phyloP scores from a whole-genome alignment of 306 rosid species.

The Sicyos baderoa region DNA sequence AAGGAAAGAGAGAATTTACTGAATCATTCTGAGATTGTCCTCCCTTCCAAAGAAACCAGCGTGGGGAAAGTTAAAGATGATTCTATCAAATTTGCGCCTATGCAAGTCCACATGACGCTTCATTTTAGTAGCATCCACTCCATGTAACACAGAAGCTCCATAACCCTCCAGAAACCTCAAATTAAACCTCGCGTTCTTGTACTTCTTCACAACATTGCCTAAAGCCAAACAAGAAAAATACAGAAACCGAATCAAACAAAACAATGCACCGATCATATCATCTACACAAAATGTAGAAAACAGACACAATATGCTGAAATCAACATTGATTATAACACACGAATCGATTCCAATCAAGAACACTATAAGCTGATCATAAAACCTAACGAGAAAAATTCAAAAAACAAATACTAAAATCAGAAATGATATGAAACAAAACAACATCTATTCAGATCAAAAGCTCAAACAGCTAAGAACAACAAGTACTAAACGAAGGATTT shows the following conservation, averaged over 20 bases:
- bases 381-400: background rate
- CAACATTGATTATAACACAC: background rate
- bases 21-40: conserved; percentile 14
- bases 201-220: background rate
- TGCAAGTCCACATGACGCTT: conserved; percentile 8
- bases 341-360: background rate
- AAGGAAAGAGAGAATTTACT: conserved; percentile 26
- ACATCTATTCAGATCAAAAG: background rate
- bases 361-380: background rate
- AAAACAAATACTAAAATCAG: background rate
- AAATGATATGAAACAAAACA: background rate
- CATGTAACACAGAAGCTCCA: conserved; percentile 5
- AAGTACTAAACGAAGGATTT: too few species aligned
- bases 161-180: background rate
- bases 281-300: background rate
- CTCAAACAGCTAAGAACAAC: background rate
- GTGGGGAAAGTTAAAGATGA: conserved; percentile 61
- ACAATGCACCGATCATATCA: background rate
- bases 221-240: background rate
- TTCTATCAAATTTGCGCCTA: conserved; percentile 29
- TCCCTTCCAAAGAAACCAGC: conserved; percentile 46
- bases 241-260: background rate
- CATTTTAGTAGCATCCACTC: conserved; percentile 56
- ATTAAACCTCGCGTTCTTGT: background rate
- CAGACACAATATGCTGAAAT: background rate